These are phyloP conservation scores for Backusella tuberculispora DNA, from an alignment of 192 early-diverging fungal genomes.

Conservation along the genomic window DNA sequence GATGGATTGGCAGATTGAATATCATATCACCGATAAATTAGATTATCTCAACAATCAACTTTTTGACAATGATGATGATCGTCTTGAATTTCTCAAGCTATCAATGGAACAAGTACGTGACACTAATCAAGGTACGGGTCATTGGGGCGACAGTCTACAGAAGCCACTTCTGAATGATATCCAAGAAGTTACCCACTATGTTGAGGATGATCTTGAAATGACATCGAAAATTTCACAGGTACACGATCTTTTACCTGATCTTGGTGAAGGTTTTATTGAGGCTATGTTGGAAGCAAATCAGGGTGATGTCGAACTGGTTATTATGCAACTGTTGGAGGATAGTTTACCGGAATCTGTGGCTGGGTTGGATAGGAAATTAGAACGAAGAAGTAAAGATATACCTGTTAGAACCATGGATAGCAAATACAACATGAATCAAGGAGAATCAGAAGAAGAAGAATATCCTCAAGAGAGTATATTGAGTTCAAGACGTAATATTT, in stretches of 20 bases:
- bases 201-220: conserved; percentile 57
- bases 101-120: conserved; percentile 72
- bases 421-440: background rate
- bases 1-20: conserved; percentile 82
- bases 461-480: conserved; percentile 11
- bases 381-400: conserved; percentile 33
- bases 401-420: no score
- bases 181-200: background rate
- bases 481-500: conserved; percentile 74
- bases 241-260: conserved; percentile 85
- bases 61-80: conserved; percentile 52
- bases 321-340: conserved; percentile 80
- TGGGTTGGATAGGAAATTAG: conserved; percentile 65
- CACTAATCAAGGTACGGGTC: conserved; percentile 39
- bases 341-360: conserved; percentile 69
- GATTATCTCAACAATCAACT: conserved; percentile 44
- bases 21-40: conserved; percentile 62
- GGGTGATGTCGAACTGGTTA: conserved; percentile 72
- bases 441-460: background rate
- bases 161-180: background rate
- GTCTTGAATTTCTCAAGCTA: conserved; percentile 65
- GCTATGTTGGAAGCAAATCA: conserved; percentile 75
- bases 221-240: conserved; percentile 77
- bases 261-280: conserved; percentile 91
- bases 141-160: conserved; percentile 8